Evolutionary conservation across 139 green algal genomes (phyloP), one percentile per base, ranked within the genome.

Genomic region (Limnomonas spitsbergensis): DNA sequence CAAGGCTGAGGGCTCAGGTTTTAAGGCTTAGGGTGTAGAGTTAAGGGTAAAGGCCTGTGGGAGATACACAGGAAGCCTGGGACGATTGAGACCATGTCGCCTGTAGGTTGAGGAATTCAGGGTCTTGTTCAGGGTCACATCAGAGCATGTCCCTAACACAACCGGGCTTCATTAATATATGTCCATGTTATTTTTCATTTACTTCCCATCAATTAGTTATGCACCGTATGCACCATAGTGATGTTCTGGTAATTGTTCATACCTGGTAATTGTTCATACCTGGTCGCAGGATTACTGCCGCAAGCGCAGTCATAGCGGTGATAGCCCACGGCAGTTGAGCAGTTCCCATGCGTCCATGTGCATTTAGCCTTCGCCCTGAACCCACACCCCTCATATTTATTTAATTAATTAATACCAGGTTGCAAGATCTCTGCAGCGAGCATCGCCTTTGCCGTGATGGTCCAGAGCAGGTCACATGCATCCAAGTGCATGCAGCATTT

Each of bases 401-500:
- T n/a, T n/a, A n/a, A n/a, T n/a, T n/a, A n/a, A n/a, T n/a, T n/a
- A n/a, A n/a, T 26, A 77, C 80, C 80, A 35, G 71, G 69, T 29
- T 78, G 42, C 66, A 85, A 32, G 27, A 84, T 54, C 78, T 91
- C 84, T 14, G 83, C 85, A 3, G 87, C 85, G 53, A 88, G 81
- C 77, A 87, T 87, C 3, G 84, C 87, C 79, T 88, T 89, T 31
- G 84, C 82, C 6, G 87, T 89, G 66, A 88, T 86, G 37, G 80
- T 85, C 79, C 84, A 86, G 56, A 91, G 83, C 40, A 91, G 40
- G 70, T 91, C 87, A 84, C 87, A 91, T 4, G 78, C 70, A 54
- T 81, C 83, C 84, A 91, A 85, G 66, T 89, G 83, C 84, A 87
- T 86, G 82, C 88, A 90, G 73, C 86, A 83, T 40, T 87, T 88